Evolutionary conservation across 371 early-diverging fungal genomes (phyloP).

Genomic region (Mucor circinelloides): DNA sequence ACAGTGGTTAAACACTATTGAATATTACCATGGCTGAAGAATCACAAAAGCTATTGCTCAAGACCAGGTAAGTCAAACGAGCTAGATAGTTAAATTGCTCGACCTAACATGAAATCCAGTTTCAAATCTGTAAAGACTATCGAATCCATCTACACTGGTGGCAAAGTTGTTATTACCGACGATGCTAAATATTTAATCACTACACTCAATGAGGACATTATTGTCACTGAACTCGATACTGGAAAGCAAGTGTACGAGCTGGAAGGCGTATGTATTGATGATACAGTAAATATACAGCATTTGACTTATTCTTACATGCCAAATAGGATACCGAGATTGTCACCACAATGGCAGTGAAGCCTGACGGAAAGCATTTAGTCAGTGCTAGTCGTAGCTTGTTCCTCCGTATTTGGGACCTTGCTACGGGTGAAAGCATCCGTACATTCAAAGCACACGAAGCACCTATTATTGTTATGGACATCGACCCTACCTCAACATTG

Average conservation of each 20-base stretch:
- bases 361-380: slow-evolving; percentile 78
- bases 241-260: slow-evolving; percentile 69
- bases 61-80: slow-evolving; percentile 19
- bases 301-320: not conserved
- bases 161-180: slow-evolving; percentile 73
- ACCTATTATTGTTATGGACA: slow-evolving; percentile 90
- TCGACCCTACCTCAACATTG: slow-evolving; percentile 85
- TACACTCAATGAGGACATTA: slow-evolving; percentile 83
- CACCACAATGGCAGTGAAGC: slow-evolving; percentile 85
- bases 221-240: slow-evolving; percentile 73
- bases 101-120: slow-evolving; percentile 36
- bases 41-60: slow-evolving; percentile 27
- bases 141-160: slow-evolving; percentile 94
- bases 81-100: no score
- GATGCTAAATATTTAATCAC: slow-evolving; percentile 76
- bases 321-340: slow-evolving; percentile 80
- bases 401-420: slow-evolving; percentile 79
- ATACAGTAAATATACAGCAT: not conserved
- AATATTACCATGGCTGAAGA: slow-evolving; percentile 31
- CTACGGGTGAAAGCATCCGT: slow-evolving; percentile 65
- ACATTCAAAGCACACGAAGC: slow-evolving; percentile 90
- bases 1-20: not conserved
- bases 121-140: slow-evolving; percentile 78
- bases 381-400: slow-evolving; percentile 82
- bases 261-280: slow-evolving; percentile 62